Base-by-base conservation (phyloP, 805 yeast species). In the Suhomyces sp. region DNA sequence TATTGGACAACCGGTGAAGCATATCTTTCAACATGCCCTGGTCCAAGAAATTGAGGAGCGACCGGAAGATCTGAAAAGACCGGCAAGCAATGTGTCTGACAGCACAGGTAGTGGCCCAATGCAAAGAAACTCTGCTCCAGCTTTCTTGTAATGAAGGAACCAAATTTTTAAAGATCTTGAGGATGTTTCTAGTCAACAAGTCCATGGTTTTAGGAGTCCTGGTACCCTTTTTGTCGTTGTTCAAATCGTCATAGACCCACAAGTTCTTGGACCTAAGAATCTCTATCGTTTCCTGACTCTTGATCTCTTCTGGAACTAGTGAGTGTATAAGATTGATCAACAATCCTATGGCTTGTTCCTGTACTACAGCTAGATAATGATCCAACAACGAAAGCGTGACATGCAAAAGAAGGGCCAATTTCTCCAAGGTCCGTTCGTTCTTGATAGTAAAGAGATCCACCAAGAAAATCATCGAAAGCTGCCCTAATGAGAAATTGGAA, bases 61-160 rank as follows among this genome's bases (percentile, higher is more conserved):
- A 88, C 44, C 99, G 77, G 72, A 92, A 94, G 0, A 92, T 79
- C 66, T 94, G 99, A 70, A 96, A 93, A 0, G 98, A 92, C 24
- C 99, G 80, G 59, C 99, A 94, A 0, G 99, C 99, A 59, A 94
- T 82, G 66, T 96, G 99, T 63, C 97, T 80, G 1, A 93, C 98
- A 2, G 97, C 96, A 72, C 98, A 94, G 1, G 97, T 86, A 0
- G 99, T 94, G 0, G 99, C 97, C 99, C 99, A 94, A 27, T 80
- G 78, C 35, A 96, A 74, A 0, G 98, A 87, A 3, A 82, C 83
- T 33, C 86, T 74, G 48, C 96, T 86, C 99, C 99, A 94, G 48
- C 86, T 88, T 42, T 81, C 81, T 64, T 87, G 96, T 41, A 91
- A 72, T 0, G 85, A 81, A 1, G 72, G 69, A 23, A 72, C 69